These are phyloP conservation scores for Capsicum rhomboideum DNA, from an alignment of 257 asterid species.

Conservation along the genomic window DNA sequence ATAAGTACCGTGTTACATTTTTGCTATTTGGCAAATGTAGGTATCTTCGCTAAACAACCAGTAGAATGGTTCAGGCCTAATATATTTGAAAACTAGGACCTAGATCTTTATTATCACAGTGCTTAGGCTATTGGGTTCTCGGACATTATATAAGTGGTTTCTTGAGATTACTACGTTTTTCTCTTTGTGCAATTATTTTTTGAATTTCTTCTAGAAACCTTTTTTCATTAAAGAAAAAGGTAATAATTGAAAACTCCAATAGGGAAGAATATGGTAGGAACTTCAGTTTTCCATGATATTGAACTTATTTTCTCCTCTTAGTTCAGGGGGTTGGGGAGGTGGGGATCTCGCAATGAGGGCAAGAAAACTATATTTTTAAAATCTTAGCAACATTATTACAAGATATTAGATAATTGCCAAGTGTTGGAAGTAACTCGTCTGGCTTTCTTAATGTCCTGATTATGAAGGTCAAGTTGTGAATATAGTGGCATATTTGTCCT, in stretches of 20 bases:
- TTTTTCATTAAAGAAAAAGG: not conserved
- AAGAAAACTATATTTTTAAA: not conserved
- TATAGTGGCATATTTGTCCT: constrained; percentile 5
- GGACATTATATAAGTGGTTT: not conserved
- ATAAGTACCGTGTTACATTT: not conserved
- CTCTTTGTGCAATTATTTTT: not conserved
- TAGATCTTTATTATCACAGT: not conserved
- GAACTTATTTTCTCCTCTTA: not conserved
- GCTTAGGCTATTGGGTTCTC: not conserved
- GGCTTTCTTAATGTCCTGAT: not conserved
- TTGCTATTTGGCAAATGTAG: not conserved
- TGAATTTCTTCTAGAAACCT: not conserved
- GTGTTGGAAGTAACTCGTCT: not conserved
- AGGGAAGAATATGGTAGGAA: not conserved
- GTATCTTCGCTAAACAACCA: not conserved
- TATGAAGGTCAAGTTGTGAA: not conserved
- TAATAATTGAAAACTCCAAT: not conserved
- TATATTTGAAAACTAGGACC: not conserved
- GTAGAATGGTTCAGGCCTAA: not conserved
- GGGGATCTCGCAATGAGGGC: not conserved
- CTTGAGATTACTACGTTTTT: not conserved
- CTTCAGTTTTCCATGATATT: not conserved
- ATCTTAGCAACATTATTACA: not conserved
- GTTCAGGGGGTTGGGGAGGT: not conserved
- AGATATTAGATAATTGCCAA: not conserved